Base-by-base conservation (phyloP, 441 rosid genomes). In the Macaranga tanarius region DNA sequence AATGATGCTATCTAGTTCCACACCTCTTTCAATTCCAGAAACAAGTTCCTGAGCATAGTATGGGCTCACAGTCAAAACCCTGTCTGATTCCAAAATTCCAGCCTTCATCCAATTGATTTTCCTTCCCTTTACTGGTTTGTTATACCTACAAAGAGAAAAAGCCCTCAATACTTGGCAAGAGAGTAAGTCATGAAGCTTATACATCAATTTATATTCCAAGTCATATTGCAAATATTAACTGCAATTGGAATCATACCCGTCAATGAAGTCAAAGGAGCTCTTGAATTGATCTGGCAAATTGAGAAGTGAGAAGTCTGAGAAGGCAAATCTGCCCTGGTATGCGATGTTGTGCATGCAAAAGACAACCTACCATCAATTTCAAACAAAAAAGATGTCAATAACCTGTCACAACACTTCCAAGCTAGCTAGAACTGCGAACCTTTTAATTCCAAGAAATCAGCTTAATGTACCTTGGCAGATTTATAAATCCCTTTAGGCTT, bases 71-170 rank as follows among this genome's bases (percentile, higher is more conserved):
- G 97, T 92, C 72, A 92, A 25, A 61, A 87, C 88, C 80, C 88
- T 81, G 76, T 88, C 74, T 1, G 97, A 77, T 90, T 94, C 97
- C 22, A 90, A 69, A 61, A 92, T 80, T 51, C 82, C 99, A 78
- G 94, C 97, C 74, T 94, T 92, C 97, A 92, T 84, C 99, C 99
- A 94, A 71, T 94, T 94, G 76, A 92, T 90, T 77, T 94, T 94
- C 83, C 96, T 84, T 69, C 99, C 99, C 83, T 88, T 88, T 42
- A 76, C 84, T 2, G 99, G 97, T 83, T 88, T 82, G 9, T 65
- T 17, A 68, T 87, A 67, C 72, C 98, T 92, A 83, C 66, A 65
- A 23, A 72, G 22, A 2, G 22, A 48, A 68, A 55, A 52, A 9
- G 31, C 12, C 47, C 12, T 68, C 10, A 72, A 31, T 54, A 5